These are phyloP conservation scores for Trichophyton benhamiae DNA, from an alignment of 2,329 filamentous ascomycete species.

Conservation along the genomic window DNA sequence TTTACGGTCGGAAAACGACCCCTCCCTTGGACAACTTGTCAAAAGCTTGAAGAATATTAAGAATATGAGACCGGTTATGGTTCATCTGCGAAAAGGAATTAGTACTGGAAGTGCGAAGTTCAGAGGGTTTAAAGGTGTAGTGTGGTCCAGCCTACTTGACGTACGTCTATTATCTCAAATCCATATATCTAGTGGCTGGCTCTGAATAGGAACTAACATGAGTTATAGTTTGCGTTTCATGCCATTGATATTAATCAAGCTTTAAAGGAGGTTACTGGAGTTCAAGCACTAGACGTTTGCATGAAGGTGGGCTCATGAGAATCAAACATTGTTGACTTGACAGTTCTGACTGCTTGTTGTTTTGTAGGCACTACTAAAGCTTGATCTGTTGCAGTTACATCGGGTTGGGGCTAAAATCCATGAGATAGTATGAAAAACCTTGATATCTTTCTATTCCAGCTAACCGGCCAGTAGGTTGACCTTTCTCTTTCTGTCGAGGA, in stretches of 20 bases:
- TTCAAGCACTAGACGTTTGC: slow-evolving; percentile 41
- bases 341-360: neutral
- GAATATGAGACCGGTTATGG: slow-evolving; percentile 58
- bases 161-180: slow-evolving; percentile 22
- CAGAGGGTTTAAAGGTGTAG: slow-evolving; percentile 49
- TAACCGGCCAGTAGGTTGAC: slow-evolving; percentile 46
- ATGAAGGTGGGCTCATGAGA: slow-evolving; percentile 35
- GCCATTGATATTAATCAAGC: slow-evolving; percentile 56
- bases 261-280: slow-evolving; percentile 46
- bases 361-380: slow-evolving; percentile 44
- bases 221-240: slow-evolving; percentile 54
- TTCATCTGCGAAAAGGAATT: slow-evolving; percentile 66
- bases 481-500: slow-evolving; percentile 63
- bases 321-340: neutral
- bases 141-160: slow-evolving; percentile 59
- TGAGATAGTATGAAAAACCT: slow-evolving; percentile 39
- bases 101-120: slow-evolving; percentile 41
- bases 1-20: slow-evolving; percentile 53
- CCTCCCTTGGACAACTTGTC: slow-evolving; percentile 43
- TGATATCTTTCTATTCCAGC: neutral
- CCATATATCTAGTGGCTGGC: no score
- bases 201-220: neutral
- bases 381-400: slow-evolving; percentile 49
- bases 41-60: slow-evolving; percentile 57
- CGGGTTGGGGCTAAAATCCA: slow-evolving; percentile 59